Evolutionary conservation across 306 rosid genomes (phyloP).

Genomic region (Fragaria nilgerrensis): DNA sequence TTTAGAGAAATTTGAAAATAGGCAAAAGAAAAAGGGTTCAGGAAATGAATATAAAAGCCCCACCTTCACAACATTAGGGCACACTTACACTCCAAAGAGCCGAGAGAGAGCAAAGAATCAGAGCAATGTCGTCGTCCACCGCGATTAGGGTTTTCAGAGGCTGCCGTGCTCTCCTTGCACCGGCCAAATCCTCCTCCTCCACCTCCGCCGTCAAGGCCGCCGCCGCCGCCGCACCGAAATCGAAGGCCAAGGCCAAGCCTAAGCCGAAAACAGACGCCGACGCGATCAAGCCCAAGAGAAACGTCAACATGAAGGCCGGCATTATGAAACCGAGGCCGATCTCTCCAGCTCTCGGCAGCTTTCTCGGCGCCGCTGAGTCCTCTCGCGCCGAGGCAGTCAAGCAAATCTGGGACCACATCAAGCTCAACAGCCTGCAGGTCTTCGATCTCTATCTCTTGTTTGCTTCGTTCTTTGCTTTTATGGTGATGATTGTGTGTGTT

Average conservation of each 20-base stretch:
- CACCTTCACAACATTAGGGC: background rate
- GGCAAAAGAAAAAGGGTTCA: background rate
- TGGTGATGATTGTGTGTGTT: background rate
- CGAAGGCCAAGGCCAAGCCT: background rate
- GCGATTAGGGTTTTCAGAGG: conserved; percentile 34
- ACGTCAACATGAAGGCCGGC: conserved; percentile 13
- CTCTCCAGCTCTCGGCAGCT: conserved; percentile 37
- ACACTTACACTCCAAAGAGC: no score
- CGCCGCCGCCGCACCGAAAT: background rate
- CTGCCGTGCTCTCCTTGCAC: conserved; percentile 29
- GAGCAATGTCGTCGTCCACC: conserved; percentile 12
- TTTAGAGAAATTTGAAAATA: background rate
- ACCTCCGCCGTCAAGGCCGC: conserved; percentile 16
- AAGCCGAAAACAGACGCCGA: conserved; percentile 7
- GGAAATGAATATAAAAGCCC: background rate
- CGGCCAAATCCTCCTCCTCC: conserved; percentile 22
- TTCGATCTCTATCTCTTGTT: no score
- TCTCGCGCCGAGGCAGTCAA: conserved; percentile 45
- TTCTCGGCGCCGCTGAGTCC: conserved; percentile 36
- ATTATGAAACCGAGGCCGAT: conserved; percentile 29
- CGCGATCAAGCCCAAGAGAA: conserved; percentile 1
- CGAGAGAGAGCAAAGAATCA: background rate
- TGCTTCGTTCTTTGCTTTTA: background rate
- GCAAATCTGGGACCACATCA: conserved; percentile 51
- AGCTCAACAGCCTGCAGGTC: conserved; percentile 47